phyloP scores from a whole-genome alignment of 73 alveolate genomes.

The Uronychia binucleata region DNA sequence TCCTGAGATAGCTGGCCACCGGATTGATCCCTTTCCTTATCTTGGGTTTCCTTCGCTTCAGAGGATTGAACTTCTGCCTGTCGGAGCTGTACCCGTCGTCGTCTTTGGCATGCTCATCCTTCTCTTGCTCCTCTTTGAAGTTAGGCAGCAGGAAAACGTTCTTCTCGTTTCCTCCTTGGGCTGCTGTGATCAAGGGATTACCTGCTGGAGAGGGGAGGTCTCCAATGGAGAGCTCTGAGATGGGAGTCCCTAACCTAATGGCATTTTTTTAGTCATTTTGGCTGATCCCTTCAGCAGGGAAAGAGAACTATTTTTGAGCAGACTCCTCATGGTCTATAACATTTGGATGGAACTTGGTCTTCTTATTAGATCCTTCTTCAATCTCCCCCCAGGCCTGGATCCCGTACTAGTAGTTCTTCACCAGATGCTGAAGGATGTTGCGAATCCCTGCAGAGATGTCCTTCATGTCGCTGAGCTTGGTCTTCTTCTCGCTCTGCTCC shows the following conservation, averaged over 20 bases:
- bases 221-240: conserved; percentile 16
- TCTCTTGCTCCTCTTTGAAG: background rate
- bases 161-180: background rate
- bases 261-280: background rate
- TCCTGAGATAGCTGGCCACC: background rate
- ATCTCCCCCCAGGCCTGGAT: background rate
- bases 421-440: background rate
- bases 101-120: background rate
- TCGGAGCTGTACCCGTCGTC: background rate
- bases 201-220: conserved; percentile 42
- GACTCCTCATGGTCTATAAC: too few relatives aligned
- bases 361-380: too few relatives aligned
- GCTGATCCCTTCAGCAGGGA: conserved; percentile 4
- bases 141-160: background rate
- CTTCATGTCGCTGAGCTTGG: background rate
- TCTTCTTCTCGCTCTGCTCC: background rate
- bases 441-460: background rate
- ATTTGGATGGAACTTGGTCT: too few relatives aligned
- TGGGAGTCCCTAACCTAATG: conserved; percentile 27
- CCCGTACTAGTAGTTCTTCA: conserved; percentile 14
- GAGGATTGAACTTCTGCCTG: background rate
- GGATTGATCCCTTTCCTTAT: background rate
- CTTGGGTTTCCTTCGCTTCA: background rate
- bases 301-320: too few relatives aligned
- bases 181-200: background rate